Conservation (phyloP, 371 early-diverging fungal genomes). For the Rhizopus arrhizus region DNA sequence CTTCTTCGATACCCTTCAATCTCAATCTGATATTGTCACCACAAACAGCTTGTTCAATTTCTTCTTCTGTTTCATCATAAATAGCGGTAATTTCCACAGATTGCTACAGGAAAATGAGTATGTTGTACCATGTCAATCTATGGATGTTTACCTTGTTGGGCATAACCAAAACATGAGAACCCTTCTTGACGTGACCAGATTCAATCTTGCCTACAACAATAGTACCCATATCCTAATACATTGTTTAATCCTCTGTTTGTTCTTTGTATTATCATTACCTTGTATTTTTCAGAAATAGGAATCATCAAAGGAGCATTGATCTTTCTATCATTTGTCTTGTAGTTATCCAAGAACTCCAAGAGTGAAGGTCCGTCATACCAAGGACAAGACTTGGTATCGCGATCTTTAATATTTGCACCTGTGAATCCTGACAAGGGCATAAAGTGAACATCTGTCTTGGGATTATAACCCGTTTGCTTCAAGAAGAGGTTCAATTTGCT, state of each 20-base stretch:
- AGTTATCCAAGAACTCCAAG: conserved; percentile 81
- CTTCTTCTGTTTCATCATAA: conserved; percentile 80
- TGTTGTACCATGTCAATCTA: background rate
- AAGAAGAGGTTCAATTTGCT: conserved; percentile 87
- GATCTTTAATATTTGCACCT: conserved; percentile 94
- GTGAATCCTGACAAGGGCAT: conserved; percentile 96
- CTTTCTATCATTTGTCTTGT: conserved; percentile 83
- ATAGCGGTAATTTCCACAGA: conserved; percentile 78
- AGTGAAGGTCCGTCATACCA: conserved; percentile 95
- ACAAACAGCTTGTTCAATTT: conserved; percentile 75
- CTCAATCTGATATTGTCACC: conserved; percentile 95
- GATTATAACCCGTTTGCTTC: conserved; percentile 89
- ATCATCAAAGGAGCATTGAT: conserved; percentile 87
- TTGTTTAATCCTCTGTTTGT: background rate
- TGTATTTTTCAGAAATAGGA: conserved; percentile 93
- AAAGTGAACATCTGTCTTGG: conserved; percentile 83
- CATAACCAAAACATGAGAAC: conserved; percentile 84
- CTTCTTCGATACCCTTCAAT: conserved; percentile 92
- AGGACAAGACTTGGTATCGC: conserved; percentile 59
- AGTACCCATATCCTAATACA: conserved; percentile 89
- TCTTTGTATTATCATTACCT: conserved; percentile 43
- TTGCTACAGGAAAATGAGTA: conserved; percentile 26
- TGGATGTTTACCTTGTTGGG: conserved; percentile 75
- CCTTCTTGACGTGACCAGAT: conserved; percentile 87
- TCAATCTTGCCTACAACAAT: conserved; percentile 95